Percentiles rank a stretch among this genome's conserved stretches.
phyloP scores from a whole-genome alignment of 306 rosid species.

The Glycine tomentella region DNA sequence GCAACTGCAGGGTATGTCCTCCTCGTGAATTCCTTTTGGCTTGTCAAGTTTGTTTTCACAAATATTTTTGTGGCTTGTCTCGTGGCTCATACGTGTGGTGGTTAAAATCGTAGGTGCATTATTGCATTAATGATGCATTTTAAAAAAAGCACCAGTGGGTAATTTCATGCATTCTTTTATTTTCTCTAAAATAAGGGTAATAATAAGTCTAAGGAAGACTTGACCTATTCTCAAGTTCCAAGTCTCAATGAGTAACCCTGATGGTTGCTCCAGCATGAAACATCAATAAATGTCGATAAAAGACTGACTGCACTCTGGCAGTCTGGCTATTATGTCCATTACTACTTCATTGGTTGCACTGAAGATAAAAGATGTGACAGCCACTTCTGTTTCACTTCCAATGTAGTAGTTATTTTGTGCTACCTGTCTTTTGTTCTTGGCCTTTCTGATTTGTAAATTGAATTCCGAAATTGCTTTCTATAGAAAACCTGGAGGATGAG shows the following conservation, averaged over 20 bases:
- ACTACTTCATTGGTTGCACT: constrained; percentile 1
- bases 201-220: neutral
- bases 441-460: neutral
- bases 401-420: neutral
- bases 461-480: neutral
- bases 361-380: neutral
- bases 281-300: neutral
- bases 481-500: neutral
- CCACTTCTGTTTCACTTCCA: neutral
- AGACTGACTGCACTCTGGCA: neutral
- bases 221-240: constrained; percentile 1
- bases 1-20: constrained; percentile 91
- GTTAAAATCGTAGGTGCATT: neutral
- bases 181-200: neutral
- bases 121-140: constrained; percentile 7
- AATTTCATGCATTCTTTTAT: neutral
- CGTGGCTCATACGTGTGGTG: neutral
- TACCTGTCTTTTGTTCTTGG: constrained; percentile 20
- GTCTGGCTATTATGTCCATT: neutral
- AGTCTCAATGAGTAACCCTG: constrained; percentile 19
- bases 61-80: constrained; percentile 20
- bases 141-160: neutral
- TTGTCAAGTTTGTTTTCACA: constrained; percentile 3
- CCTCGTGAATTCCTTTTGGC: neutral
- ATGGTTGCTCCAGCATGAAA: constrained; percentile 14